These are phyloP conservation scores for Taxillus chinensis DNA, from an alignment of 164 flowering plant species.

Conservation along the genomic window DNA sequence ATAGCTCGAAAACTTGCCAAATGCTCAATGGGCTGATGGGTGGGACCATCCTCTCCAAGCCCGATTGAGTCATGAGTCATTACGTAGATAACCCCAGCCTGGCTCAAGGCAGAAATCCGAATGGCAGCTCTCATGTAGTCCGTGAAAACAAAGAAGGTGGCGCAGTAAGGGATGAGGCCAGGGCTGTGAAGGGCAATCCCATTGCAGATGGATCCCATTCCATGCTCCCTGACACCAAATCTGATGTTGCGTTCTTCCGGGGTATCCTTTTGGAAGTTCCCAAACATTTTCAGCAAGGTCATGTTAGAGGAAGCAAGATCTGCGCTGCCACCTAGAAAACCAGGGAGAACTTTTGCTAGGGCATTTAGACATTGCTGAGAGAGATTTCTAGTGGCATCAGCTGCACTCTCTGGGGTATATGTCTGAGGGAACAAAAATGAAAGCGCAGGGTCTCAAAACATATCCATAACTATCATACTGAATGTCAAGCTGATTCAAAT, in stretches of 20 bases:
- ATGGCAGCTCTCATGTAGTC: constrained; percentile 99
- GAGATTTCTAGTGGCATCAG: constrained; percentile 87
- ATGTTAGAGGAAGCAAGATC: constrained; percentile 99
- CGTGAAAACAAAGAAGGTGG: constrained; percentile 96
- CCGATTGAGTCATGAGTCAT: constrained; percentile 99
- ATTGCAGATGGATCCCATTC: constrained; percentile 94
- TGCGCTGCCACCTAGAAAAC: constrained; percentile 94
- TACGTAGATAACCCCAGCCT: constrained; percentile 85
- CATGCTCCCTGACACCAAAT: constrained; percentile 94
- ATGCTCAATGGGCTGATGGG: constrained; percentile 98
- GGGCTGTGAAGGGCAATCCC: constrained; percentile 89
- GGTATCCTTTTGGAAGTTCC: constrained; percentile 88
- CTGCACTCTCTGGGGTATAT: constrained; percentile 88
- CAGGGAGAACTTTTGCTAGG: constrained; percentile 78
- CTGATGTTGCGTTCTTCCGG: constrained; percentile 86
- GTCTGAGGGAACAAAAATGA: constrained; percentile 34
- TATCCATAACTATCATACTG: too few species aligned
- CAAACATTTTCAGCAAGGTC: constrained; percentile 84
- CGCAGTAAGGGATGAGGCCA: constrained; percentile 90
- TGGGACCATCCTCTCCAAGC: constrained; percentile 99
- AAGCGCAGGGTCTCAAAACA: neutral
- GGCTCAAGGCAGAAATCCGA: constrained; percentile 74
- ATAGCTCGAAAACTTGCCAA: constrained; percentile 98
- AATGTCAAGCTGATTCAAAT: too few species aligned
- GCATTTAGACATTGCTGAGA: constrained; percentile 82